Evolutionary conservation across 2,329 filamentous ascomycete species (phyloP), one percentile per base, ranked within the genome.

Genomic region (Colletotrichum camelliae): DNA sequence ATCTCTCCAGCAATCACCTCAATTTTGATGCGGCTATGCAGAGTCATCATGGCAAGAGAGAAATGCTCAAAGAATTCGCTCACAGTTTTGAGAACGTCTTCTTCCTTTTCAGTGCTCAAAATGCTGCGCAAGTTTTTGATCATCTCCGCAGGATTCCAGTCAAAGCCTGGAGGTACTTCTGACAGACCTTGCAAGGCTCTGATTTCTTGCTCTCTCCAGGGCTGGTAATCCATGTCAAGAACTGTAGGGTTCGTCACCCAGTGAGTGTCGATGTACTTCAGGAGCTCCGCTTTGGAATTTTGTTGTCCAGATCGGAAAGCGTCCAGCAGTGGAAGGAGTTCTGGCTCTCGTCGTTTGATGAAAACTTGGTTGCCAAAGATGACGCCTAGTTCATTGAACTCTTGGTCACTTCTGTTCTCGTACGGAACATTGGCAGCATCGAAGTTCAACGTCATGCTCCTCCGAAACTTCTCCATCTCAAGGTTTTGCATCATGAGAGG

Each of bases 1-100:
- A 83, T 82, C 27, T 83, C 82, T 2, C 81, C 81, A 21, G 78
- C 74, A n/a, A 82, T 71, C n/a, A 79, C 61, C 74, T 82, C 82
- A 8, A 82, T 60, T 5, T 69, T 24, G 21, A 77, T 33, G n/a
- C 76, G 67, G n/a, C 60, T 12, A 7, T 21, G 13, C 10, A 76
- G 55, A 7, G n/a, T 7, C 29, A 61, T 5, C 60, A 15, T 33
- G 60, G 7, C 24, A 65, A 29, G 4, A 55, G 70, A 24, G 1
- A 70, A 15, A 12, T 29, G 18, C 3, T 74, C 35, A 21, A 79
- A 77, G 29, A 77, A 65, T 16, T 29, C 12, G 29, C 70, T 55
- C 1, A 78, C 31, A 12, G 52, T 9, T 16, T 52, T 39, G 9
- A 77, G 31, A n/a, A 43, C 33, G 16, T 52, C 31, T 12, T 64